Conservation (phyloP, 768 basidiomycete genomes). For the Piloderma croceum region DNA sequence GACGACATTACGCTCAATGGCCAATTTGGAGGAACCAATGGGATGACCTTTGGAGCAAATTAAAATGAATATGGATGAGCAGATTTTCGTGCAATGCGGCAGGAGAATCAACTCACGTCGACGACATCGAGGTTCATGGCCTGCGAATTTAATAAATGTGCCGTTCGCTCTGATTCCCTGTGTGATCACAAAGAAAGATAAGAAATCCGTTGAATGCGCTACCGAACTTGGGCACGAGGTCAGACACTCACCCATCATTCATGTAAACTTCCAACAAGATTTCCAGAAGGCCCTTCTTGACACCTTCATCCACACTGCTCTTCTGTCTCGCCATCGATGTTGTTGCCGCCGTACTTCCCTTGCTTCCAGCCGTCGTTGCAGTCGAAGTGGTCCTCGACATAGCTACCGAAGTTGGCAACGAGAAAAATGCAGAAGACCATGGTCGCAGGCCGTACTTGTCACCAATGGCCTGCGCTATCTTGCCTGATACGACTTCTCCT, state of each 20-base stretch:
- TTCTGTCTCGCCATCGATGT: slow-evolving; percentile 24
- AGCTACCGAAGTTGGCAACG: slow-evolving; percentile 12
- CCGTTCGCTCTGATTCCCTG: slow-evolving; percentile 55
- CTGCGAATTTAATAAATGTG: slow-evolving; percentile 73
- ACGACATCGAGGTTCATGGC: slow-evolving; percentile 70
- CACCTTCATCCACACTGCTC: slow-evolving; percentile 40
- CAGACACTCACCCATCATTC: slow-evolving; percentile 56
- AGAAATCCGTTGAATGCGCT: slow-evolving; percentile 1
- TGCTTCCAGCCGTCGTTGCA: slow-evolving; percentile 19
- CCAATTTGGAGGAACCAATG: slow-evolving; percentile 70
- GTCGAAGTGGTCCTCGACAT: slow-evolving; percentile 16
- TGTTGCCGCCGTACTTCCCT: slow-evolving; percentile 17
- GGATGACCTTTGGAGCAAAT: slow-evolving; percentile 44
- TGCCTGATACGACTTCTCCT: slow-evolving; percentile 66
- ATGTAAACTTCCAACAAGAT: slow-evolving; percentile 79
- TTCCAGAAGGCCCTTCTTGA: slow-evolving; percentile 57
- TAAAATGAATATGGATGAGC: slow-evolving; percentile 1
- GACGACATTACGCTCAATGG: slow-evolving; percentile 64
- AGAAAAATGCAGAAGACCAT: slow-evolving; percentile 49
- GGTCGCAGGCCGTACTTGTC: slow-evolving; percentile 43
- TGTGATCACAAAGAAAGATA: slow-evolving; percentile 1
- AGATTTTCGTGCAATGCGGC: background rate
- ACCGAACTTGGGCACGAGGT: background rate
- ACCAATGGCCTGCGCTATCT: slow-evolving; percentile 46
- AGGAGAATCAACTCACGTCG: slow-evolving; percentile 49